These are phyloP conservation scores for Aspergillus phoenicis DNA, from an alignment of 2,329 filamentous ascomycete species.

Conservation along the genomic window DNA sequence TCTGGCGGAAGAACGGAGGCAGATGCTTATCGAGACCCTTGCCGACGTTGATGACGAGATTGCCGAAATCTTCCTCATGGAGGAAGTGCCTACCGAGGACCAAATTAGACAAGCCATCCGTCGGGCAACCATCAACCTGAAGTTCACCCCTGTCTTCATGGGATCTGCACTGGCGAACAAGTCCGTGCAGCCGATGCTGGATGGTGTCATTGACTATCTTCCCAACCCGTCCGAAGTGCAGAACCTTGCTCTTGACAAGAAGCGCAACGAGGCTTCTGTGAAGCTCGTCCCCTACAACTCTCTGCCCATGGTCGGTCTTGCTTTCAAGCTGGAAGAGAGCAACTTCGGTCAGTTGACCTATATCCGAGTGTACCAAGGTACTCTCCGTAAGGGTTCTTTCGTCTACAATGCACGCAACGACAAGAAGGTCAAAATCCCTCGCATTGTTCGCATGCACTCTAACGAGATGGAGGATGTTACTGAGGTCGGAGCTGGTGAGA, in stretches of 20 bases:
- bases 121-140: constrained; percentile 80
- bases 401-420: constrained; percentile 92
- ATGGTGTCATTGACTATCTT: constrained; percentile 93
- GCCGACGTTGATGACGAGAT: constrained; percentile 98
- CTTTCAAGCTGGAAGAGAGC: constrained; percentile 98
- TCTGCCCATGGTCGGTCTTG: constrained; percentile 89
- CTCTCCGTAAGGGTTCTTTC: constrained; percentile 81
- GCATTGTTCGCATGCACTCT: constrained; percentile 98
- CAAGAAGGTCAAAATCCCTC: constrained; percentile 94
- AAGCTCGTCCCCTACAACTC: constrained; percentile 92
- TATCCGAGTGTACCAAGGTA: constrained; percentile 96
- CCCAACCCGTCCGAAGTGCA: constrained; percentile 88
- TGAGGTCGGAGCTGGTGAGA: constrained; percentile 93
- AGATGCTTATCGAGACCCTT: constrained; percentile 86
- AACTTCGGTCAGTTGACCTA: constrained; percentile 98
- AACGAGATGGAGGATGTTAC: constrained; percentile 98
- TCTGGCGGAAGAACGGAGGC: constrained; percentile 79
- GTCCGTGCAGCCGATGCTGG: constrained; percentile 92
- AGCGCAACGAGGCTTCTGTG: constrained; percentile 75
- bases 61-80: constrained; percentile 89
- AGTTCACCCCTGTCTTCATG: constrained; percentile 96
- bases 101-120: constrained; percentile 94
- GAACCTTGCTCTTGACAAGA: constrained; percentile 85
- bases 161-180: constrained; percentile 94
- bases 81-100: constrained; percentile 72